Evolutionary conservation across 1,139 yeast genomes (phyloP), one percentile per base, ranked within the genome.

Genomic region (Hyphopichia buzzinii): DNA sequence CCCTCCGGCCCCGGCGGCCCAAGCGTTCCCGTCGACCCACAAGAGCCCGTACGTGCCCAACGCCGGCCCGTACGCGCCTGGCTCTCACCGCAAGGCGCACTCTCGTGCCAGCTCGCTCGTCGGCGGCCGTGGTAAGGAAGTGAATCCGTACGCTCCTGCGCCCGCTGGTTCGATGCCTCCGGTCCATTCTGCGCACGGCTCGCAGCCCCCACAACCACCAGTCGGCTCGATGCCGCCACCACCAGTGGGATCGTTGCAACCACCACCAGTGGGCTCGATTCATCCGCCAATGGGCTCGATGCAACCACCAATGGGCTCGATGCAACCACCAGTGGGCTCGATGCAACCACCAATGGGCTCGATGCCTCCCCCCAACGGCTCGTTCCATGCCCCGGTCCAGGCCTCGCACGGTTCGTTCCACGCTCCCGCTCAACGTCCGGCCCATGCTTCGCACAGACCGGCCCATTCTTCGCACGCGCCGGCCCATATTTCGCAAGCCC

Each of bases 41-140:
- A 30, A 15, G 23, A 68, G 74, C 41, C 74, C 75, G 2, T 71
- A 71, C 44, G 71, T 71, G 16, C 77, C 77, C 1, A 62, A 62
- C 37, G 62, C 69, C 4, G 77, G 77, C 3, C 76, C 75, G 1
- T 71, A 71, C 42, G 76, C 71, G 4, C 77, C 77, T 6, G 57
- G 57, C 36, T 52, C 48, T 33, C 64, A 64, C 35, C 56, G 54
- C 21, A 52, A 64, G 38, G 55, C 66, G 1, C 75, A 69, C 46
- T 68, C 74, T 4, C 52, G 77, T 39, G 68, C 72, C 1, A 64
- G 63, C 43, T 70, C 76, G 1, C 54, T 71, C 25, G 59, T 70
- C 11, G 72, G 72, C 1, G 74, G 64, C 7, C 65, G 56, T 31
- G 70, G 71, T 2, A 70, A 63, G 43, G 75, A 68, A 31, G 49